Evolutionary conservation across 169 alveolate genomes (phyloP).

Genomic region (Babesia bigemina): DNA sequence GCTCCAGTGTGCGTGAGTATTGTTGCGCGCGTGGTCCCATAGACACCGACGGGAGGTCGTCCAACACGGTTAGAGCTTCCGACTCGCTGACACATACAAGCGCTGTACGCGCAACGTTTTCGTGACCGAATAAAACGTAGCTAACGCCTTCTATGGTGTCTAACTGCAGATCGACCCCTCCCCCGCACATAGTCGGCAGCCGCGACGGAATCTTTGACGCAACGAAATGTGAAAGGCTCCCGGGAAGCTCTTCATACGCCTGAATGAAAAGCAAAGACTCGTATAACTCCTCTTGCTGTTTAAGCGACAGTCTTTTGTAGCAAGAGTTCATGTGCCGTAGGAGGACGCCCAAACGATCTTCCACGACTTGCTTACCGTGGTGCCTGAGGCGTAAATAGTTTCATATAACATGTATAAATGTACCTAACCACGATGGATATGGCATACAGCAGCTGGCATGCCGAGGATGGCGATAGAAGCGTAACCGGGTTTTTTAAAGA

Average conservation of each 20-base stretch:
- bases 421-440: conserved; percentile 7
- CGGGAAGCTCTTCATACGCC: not conserved
- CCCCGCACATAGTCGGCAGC: conserved; percentile 49
- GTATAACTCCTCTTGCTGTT: conserved; percentile 48
- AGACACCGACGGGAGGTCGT: not conserved
- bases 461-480: conserved; percentile 3
- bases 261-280: conserved; percentile 6
- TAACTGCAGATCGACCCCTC: conserved; percentile 10
- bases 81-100: conserved; percentile 32
- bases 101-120: conserved; percentile 3
- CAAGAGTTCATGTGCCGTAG: conserved; percentile 25
- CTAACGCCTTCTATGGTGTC: conserved; percentile 44
- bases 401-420: not conserved
- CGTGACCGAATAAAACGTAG: conserved; percentile 5
- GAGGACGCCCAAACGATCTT: not conserved
- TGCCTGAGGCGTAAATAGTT: not conserved
- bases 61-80: conserved; percentile 23
- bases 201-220: conserved; percentile 34
- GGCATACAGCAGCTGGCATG: conserved; percentile 14
- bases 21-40: conserved; percentile 10
- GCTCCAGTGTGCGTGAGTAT: conserved; percentile 6
- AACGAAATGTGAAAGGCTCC: conserved; percentile 17
- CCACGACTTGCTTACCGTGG: not conserved
- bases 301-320: conserved; percentile 20
- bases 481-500: not conserved